These are phyloP conservation scores for Tremella mesenterica DNA, from an alignment of 768 basidiomycete genomes.

Conservation along the genomic window DNA sequence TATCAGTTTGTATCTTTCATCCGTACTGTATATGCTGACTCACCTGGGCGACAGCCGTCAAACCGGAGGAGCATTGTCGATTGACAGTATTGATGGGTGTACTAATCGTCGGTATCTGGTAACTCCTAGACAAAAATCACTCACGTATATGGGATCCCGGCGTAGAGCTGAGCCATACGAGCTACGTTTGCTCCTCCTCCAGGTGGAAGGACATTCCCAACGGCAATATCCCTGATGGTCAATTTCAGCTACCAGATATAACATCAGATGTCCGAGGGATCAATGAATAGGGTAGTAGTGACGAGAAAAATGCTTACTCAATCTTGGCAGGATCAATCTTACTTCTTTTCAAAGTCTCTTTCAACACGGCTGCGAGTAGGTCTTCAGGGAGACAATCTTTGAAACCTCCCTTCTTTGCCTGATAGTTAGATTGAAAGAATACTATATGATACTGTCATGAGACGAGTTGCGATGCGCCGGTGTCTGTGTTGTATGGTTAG, in stretches of 20 bases:
- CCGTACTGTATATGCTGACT: background rate
- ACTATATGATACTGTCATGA: background rate
- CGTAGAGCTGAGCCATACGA: constrained; percentile 74
- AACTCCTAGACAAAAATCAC: constrained; percentile 3
- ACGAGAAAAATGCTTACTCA: constrained; percentile 35
- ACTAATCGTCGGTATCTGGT: constrained; percentile 12
- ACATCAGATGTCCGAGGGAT: too few relatives aligned
- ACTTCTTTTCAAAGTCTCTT: constrained; percentile 49
- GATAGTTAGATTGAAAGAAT: background rate
- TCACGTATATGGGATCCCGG: constrained; percentile 69
- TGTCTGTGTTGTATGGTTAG: background rate
- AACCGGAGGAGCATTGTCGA: constrained; percentile 83
- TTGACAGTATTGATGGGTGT: constrained; percentile 88
- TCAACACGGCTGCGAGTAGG: constrained; percentile 70
- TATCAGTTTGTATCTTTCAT: background rate
- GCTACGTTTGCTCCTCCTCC: constrained; percentile 53
- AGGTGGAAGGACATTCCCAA: constrained; percentile 51
- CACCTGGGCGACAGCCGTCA: constrained; percentile 73
- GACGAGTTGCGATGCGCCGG: background rate
- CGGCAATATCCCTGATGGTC: constrained; percentile 59
- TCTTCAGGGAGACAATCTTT: constrained; percentile 84
- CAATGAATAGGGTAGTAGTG: too few relatives aligned
- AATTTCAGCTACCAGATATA: background rate
- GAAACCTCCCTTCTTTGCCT: constrained; percentile 75
- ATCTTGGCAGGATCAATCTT: constrained; percentile 40